A percentile compares a stretch with the other conserved stretches of the same genome.
Conservation (phyloP, 176 grass and related monocot species). For the Ensete ventricosum region DNA sequence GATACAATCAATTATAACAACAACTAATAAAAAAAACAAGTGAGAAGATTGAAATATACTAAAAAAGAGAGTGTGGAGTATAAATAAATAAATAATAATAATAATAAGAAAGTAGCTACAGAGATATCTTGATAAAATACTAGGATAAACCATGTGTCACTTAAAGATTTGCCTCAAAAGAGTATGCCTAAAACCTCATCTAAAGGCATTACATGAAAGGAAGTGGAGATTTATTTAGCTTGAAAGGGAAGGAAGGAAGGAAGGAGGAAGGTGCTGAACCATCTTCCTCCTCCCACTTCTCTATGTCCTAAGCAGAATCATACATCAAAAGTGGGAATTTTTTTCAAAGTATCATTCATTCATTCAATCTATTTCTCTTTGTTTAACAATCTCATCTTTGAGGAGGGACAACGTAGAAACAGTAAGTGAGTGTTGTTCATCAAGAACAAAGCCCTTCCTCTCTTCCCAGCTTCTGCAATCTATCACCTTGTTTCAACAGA, state of each 20-base stretch:
- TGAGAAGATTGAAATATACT: too few species aligned
- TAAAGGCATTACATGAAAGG: not conserved
- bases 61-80: too few species aligned
- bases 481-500: not conserved
- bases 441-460: conserved; percentile 31
- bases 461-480: conserved; percentile 27
- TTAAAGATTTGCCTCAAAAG: not conserved
- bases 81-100: too few species aligned
- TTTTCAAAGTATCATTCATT: not conserved
- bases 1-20: too few species aligned
- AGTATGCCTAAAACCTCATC: too few species aligned
- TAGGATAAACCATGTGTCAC: not conserved
- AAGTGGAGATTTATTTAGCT: conserved; percentile 6
- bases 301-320: not conserved
- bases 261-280: not conserved
- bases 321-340: too few species aligned
- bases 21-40: too few species aligned
- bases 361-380: conserved; percentile 21
- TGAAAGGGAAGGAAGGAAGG: not conserved
- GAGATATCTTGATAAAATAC: too few species aligned
- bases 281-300: not conserved
- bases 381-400: conserved; percentile 4
- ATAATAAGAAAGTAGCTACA: too few species aligned
- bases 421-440: conserved; percentile 20
- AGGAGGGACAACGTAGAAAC: not conserved